Conservation (phyloP, 345 rosid genomes). For the Pistacia atlantica region DNA sequence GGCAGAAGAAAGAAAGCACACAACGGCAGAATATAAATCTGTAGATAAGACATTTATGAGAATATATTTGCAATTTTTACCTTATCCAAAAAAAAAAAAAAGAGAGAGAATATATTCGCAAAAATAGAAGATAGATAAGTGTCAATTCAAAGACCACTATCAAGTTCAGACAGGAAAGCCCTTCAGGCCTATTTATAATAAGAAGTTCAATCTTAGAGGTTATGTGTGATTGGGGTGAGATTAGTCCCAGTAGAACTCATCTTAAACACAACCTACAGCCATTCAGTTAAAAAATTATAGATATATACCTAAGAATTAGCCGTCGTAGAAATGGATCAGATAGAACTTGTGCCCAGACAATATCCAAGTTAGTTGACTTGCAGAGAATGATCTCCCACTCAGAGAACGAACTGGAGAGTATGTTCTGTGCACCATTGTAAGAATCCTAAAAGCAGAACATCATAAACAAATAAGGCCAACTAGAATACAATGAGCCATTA, state of each 20-base stretch:
- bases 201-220: background rate
- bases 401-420: slow-evolving; percentile 69
- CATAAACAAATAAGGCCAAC: slow-evolving; percentile 11
- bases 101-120: background rate
- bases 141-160: background rate
- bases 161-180: too few relatives aligned
- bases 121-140: background rate
- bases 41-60: slow-evolving; percentile 24
- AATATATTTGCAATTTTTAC: background rate
- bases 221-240: background rate
- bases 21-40: slow-evolving; percentile 92
- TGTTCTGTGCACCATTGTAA: slow-evolving; percentile 66
- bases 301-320: slow-evolving; percentile 78
- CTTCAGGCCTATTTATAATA: too few relatives aligned
- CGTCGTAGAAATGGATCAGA: slow-evolving; percentile 87
- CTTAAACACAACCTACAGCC: slow-evolving; percentile 1
- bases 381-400: slow-evolving; percentile 91
- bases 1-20: slow-evolving; percentile 55
- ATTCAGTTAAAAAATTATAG: background rate
- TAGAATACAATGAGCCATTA: slow-evolving; percentile 7
- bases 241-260: background rate
- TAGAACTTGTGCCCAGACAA: slow-evolving; percentile 93
- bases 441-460: slow-evolving; percentile 47
- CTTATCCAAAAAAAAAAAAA: too few relatives aligned
- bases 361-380: slow-evolving; percentile 70